Evolutionary conservation across 495 filamentous ascomycete genomes (phyloP), one percentile per base, ranked within the genome.

Genomic region (Cladorrhinum samala): DNA sequence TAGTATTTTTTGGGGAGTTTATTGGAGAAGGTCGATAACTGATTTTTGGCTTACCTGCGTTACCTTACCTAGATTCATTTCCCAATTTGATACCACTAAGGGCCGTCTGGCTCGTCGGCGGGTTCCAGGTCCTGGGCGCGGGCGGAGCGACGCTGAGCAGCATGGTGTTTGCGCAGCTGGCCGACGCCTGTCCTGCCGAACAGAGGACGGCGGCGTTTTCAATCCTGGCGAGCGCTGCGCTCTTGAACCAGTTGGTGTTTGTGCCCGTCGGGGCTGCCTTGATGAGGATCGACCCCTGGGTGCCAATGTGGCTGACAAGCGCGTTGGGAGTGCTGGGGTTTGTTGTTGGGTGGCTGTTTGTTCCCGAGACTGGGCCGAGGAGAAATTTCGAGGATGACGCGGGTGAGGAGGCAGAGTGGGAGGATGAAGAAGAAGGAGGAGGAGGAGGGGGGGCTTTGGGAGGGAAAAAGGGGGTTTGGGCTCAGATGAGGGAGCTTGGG

Each of bases 131-230:
- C 24, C 59, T 83, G 21, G 80, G 80, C 5, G 80, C 78, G 25
- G 78, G 78, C 0, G 66, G 68, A 0, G 72, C 73, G 2, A 74
- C 79, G 3, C 63, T 69, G 0, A 64, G 72, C 45, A 72, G 74
- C 1, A 68, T 81, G 25, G 69, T 76, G 37, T 81, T 71, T 68
- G 77, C 77, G 0, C 72, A 81, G 64, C 72, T 80, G 60, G 68
- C 77, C 0, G 79, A 83, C 60, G 72, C 83, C 6, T 76, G 75
- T 0, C 73, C 68, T 2, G 72, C 80, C 39, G 62, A 68, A 16
- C 17, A 39, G 33, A 37, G 44, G 13, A 69, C 77, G 0, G 63
- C 64, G 2, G 67, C 77, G 6, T 84, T 83, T 61, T 73, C 80
- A 41, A 72, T 68, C 42, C 67, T 75, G 68, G 63, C 33, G 68